These are phyloP conservation scores for Hymenoscyphus repandus DNA, from an alignment of 2,329 filamentous ascomycete genomes.

Conservation along the genomic window DNA sequence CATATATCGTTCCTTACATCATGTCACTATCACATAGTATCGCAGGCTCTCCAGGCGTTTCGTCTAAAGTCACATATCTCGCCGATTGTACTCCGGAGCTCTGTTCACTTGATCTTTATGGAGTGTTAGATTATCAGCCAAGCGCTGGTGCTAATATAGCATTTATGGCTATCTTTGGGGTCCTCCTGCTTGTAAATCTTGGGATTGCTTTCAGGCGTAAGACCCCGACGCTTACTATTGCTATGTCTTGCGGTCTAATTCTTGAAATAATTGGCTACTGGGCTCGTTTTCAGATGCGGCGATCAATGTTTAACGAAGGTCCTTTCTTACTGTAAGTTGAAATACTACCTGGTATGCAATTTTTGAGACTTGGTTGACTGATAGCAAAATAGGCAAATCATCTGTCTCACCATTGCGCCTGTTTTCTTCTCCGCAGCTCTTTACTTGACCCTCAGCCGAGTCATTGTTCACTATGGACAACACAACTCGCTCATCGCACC, in stretches of 20 bases:
- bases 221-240: constrained; percentile 51
- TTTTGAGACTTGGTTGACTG: background rate
- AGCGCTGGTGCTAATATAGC: constrained; percentile 28
- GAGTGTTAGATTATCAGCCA: constrained; percentile 15
- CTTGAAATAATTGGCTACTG: constrained; percentile 54
- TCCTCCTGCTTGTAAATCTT: constrained; percentile 17
- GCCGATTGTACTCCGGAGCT: constrained; percentile 13
- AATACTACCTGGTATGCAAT: background rate
- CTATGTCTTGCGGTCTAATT: constrained; percentile 47
- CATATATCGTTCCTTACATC: background rate
- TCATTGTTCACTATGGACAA: constrained; percentile 48
- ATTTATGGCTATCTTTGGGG: constrained; percentile 17
- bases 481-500: constrained; percentile 42
- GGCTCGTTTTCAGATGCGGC: constrained; percentile 33
- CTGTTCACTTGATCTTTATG: constrained; percentile 14
- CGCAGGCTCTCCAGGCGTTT: constrained; percentile 7
- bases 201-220: constrained; percentile 36
- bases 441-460: constrained; percentile 52
- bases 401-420: constrained; percentile 39
- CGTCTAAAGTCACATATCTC: constrained; percentile 9
- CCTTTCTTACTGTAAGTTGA: constrained; percentile 22
- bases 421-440: constrained; percentile 55
- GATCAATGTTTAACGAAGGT: constrained; percentile 15
- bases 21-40: constrained; percentile 4
- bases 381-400: constrained; percentile 38